A percentile compares a stretch with the other conserved stretches of the same genome.
phyloP scores from a whole-genome alignment of 1,284 basidiomycete genomes.

The Malassezia dermatis region DNA sequence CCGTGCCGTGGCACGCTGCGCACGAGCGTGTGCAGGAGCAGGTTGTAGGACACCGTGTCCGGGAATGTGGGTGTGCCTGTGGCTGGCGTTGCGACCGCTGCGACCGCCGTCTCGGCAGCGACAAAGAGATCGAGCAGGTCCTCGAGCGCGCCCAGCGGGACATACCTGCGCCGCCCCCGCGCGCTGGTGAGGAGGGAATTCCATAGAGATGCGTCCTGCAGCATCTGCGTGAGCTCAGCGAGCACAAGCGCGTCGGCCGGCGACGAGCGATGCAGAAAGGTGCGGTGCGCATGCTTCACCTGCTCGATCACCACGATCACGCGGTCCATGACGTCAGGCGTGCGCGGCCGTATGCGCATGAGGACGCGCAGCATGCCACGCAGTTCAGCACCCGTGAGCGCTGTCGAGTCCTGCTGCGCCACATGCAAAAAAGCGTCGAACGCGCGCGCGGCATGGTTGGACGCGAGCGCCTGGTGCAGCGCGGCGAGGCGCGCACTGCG shows the following conservation, averaged over 20 bases:
- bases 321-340: not conserved
- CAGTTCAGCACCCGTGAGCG: slow-evolving; percentile 10
- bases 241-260: slow-evolving; percentile 7
- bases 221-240: slow-evolving; percentile 1
- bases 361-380: slow-evolving; percentile 8
- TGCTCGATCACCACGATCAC: slow-evolving; percentile 14
- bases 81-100: not conserved
- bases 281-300: slow-evolving; percentile 1
- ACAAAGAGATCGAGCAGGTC: slow-evolving; percentile 12
- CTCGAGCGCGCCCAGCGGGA: not conserved
- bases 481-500: slow-evolving; percentile 4
- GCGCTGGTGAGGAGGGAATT: slow-evolving; percentile 5
- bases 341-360: not conserved
- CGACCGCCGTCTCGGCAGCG: not conserved
- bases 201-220: slow-evolving; percentile 14
- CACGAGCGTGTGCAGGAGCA: slow-evolving; percentile 13
- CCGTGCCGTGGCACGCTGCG: not conserved
- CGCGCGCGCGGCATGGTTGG: not conserved
- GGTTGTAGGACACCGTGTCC: slow-evolving; percentile 12
- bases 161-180: not conserved
- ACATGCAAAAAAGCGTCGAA: slow-evolving; percentile 11
- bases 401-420: not conserved
- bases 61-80: not conserved
- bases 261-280: not conserved
- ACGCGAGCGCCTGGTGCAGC: slow-evolving; percentile 7